Evolutionary conservation across 768 basidiomycete species (phyloP), one percentile per base, ranked within the genome.

Genomic region (Boletus subparvulus): DNA sequence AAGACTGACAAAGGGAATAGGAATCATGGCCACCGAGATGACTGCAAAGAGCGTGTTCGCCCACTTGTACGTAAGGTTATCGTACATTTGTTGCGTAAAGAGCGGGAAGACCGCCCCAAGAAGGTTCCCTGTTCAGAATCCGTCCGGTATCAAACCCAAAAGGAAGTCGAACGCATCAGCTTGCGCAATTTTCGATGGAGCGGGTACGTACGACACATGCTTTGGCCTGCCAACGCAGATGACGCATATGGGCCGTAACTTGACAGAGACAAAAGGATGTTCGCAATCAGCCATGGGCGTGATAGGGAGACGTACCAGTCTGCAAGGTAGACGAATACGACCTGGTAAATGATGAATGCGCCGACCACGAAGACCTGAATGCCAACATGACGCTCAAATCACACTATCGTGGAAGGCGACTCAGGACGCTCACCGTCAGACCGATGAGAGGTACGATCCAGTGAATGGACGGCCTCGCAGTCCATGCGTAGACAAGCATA

Each of bases 401-500:
- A 40, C 13, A 17, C 46, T 21, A 47, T 14, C n/a, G 24, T 33
- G 35, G 50, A 37, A 51, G 44, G 39, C 9, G 13, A 28, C 13
- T 49, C 33, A 12, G n/a, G 6, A 37, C 10, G 58, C 63, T 50
- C 50, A 52, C 69, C 28, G 69, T 73, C 41, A 70, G 51, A 11
- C 69, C 69, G n/a, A 59, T 51, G 11, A 70, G 47, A 21, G 69
- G 71, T 13, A 52, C 82, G 39, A 86, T 81, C 88, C 89, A 91
- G 52, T 77, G 80, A 3, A 89, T 75, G 14, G 60, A 62, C 0
- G 78, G 54, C 57, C 75, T 81, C 13, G 83, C 80, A 4, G 85
- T 83, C 83, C 87, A 90, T 0, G 85, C 87, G 61, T 85, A 92
- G 30, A 90, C 82, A 70, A 89, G 81, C 80, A 87, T 84, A n/a